phyloP scores from a whole-genome alignment of 305 asterid genomes.

The Fraxinus platypoda region DNA sequence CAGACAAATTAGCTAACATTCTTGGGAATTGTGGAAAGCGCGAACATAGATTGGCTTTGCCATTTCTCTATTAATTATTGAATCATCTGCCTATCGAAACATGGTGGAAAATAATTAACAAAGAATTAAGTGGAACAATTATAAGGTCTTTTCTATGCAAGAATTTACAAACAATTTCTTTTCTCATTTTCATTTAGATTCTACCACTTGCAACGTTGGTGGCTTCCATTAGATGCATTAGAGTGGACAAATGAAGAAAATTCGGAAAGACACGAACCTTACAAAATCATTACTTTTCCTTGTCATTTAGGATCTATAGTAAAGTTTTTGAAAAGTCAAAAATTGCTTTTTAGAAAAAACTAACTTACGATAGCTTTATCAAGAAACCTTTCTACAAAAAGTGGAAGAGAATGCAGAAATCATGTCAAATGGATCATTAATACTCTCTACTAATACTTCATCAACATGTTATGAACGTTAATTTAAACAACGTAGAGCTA shows the following conservation, averaged over 20 bases:
- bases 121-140: background rate
- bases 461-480: background rate
- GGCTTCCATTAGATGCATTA: background rate
- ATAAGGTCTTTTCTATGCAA: too few species aligned
- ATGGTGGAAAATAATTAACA: background rate
- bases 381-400: background rate
- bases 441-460: background rate
- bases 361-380: too few species aligned
- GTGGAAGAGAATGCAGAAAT: too few species aligned
- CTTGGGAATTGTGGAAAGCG: slow-evolving; percentile 56
- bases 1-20: slow-evolving; percentile 51
- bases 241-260: background rate
- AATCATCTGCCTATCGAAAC: slow-evolving; percentile 24
- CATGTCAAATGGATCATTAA: background rate
- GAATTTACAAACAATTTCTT: background rate
- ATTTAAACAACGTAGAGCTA: background rate
- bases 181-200: background rate
- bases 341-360: too few species aligned
- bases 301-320: background rate
- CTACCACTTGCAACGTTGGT: background rate
- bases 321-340: too few species aligned
- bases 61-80: slow-evolving; percentile 19
- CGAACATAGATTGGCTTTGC: slow-evolving; percentile 36
- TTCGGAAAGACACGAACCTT: background rate
- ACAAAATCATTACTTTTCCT: background rate